These are phyloP conservation scores for Linum trigynum DNA, from an alignment of 345 rosid species.

Conservation along the genomic window DNA sequence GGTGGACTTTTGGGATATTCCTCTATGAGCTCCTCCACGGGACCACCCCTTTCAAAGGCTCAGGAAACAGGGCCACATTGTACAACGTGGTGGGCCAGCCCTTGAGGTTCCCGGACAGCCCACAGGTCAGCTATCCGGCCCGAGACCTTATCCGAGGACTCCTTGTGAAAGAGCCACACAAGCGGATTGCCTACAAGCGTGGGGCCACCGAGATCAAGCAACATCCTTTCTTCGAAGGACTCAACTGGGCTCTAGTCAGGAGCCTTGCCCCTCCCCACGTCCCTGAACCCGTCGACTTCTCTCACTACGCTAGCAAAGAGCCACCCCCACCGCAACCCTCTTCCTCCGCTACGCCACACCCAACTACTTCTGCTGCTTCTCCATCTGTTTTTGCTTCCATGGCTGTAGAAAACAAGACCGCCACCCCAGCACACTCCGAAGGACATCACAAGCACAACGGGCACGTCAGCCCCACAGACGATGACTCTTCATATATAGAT, in stretches of 20 bases:
- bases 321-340: neutral
- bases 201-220: conserved; percentile 5
- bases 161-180: conserved; percentile 5
- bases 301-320: neutral
- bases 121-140: neutral
- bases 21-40: conserved; percentile 2
- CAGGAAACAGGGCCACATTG: conserved; percentile 1
- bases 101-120: neutral
- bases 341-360: neutral
- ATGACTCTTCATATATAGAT: neutral
- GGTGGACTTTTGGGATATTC: conserved; percentile 6
- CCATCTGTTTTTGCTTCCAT: neutral
- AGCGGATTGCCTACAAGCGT: conserved; percentile 3
- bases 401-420: neutral
- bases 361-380: neutral
- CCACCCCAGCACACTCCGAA: too few species aligned
- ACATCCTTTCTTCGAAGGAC: conserved; percentile 1
- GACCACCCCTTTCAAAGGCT: conserved; percentile 6
- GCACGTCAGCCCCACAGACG: neutral
- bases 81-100: conserved; percentile 4
- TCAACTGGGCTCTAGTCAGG: conserved; percentile 5
- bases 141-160: neutral
- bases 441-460: neutral
- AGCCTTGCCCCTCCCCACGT: neutral
- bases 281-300: conserved; percentile 2